Evolutionary conservation across 768 basidiomycete genomes (phyloP).

Genomic region (Lactifluus hygrophoroides): DNA sequence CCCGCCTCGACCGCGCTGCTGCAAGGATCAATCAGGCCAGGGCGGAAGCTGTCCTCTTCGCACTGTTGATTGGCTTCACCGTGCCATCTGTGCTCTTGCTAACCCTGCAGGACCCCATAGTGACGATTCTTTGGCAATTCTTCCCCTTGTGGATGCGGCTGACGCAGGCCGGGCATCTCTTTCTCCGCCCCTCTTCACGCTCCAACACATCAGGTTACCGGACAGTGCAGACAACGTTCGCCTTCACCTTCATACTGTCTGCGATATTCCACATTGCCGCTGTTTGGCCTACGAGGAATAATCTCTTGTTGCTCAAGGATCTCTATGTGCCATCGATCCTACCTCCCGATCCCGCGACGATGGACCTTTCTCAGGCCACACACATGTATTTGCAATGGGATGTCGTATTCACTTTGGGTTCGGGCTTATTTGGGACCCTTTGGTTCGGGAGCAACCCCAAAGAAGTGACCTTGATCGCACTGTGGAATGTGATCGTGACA

Average conservation of each 20-base stretch:
- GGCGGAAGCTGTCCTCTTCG: constrained; percentile 17
- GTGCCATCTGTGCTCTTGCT: constrained; percentile 10
- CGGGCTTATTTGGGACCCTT: constrained; percentile 7
- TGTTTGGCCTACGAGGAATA: not conserved
- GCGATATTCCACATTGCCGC: constrained; percentile 10
- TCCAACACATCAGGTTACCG: constrained; percentile 14
- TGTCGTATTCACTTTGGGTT: constrained; percentile 5
- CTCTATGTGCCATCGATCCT: constrained; percentile 10
- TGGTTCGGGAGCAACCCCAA: too few relatives aligned
- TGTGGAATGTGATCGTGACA: too few relatives aligned
- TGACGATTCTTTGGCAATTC: constrained; percentile 17
- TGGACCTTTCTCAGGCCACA: not conserved
- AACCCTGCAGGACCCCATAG: constrained; percentile 10
- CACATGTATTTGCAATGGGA: constrained; percentile 16
- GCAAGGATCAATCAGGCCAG: constrained; percentile 15
- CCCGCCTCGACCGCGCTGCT: not conserved
- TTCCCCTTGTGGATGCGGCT: constrained; percentile 15
- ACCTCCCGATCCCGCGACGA: not conserved
- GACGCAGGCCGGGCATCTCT: constrained; percentile 7
- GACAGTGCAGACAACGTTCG: constrained; percentile 13
- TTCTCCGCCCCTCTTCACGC: constrained; percentile 14
- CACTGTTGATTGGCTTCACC: constrained; percentile 11
- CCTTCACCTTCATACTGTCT: constrained; percentile 11
- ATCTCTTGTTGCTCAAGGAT: constrained; percentile 2
- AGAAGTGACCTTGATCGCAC: too few relatives aligned